Percentiles rank a stretch among this genome's conserved stretches.
Evolutionary conservation across 2,329 filamentous ascomycete species (phyloP).

Genomic region (Penicillium sp.): DNA sequence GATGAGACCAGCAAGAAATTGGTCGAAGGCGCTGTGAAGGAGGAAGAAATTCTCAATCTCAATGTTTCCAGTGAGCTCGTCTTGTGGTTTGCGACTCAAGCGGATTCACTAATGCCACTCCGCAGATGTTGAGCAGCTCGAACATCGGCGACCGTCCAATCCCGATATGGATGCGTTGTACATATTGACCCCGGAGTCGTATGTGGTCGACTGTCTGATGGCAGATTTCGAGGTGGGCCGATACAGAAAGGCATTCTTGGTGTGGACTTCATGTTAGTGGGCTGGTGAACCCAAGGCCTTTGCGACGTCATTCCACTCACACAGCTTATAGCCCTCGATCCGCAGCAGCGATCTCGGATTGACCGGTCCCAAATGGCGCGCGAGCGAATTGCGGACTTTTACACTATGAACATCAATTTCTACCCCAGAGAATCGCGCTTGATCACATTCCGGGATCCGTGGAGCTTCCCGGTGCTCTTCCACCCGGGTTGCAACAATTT

Average conservation of each 20-base stretch:
- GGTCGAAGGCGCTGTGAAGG: slow-evolving; percentile 84
- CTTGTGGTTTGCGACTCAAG: background rate
- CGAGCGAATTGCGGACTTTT: slow-evolving; percentile 74
- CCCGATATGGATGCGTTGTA: slow-evolving; percentile 94
- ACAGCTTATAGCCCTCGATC: slow-evolving; percentile 59
- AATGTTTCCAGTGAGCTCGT: slow-evolving; percentile 82
- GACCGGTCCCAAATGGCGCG: slow-evolving; percentile 67
- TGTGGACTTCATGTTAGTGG: slow-evolving; percentile 72
- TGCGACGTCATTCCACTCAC: slow-evolving; percentile 20
- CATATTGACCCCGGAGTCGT: slow-evolving; percentile 76
- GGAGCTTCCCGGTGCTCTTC: slow-evolving; percentile 90
- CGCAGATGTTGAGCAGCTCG: slow-evolving; percentile 84
- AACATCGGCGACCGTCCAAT: slow-evolving; percentile 77
- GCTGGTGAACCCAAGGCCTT: slow-evolving; percentile 5
- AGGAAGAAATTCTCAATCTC: slow-evolving; percentile 95
- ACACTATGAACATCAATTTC: slow-evolving; percentile 82
- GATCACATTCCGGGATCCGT: slow-evolving; percentile 88
- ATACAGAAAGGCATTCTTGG: slow-evolving; percentile 74
- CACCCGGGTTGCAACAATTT: slow-evolving; percentile 86
- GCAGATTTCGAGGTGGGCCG: slow-evolving; percentile 83
- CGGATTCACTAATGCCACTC: slow-evolving; percentile 10
- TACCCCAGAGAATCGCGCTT: slow-evolving; percentile 88
- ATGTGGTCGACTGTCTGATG: slow-evolving; percentile 90
- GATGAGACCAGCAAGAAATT: slow-evolving; percentile 81
- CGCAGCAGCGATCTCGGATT: slow-evolving; percentile 67